Conservation (phyloP, 768 basidiomycete genomes). For the Serendipita sp. region DNA sequence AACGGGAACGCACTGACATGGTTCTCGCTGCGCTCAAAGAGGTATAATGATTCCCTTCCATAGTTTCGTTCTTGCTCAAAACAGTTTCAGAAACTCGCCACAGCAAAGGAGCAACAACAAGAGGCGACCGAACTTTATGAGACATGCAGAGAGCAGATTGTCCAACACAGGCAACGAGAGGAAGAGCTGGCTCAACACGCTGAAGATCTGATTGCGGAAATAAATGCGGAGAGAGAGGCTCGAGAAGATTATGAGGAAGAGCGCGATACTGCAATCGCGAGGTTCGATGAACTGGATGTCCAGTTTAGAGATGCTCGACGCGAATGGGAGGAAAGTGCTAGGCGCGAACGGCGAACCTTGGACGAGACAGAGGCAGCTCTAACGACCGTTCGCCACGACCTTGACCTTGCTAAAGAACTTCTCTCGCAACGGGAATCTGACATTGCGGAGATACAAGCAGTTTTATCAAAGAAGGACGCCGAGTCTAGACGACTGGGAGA, state of each 20-base stretch:
- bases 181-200: constrained; percentile 65
- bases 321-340: constrained; percentile 45
- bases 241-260: constrained; percentile 40
- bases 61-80: too few species aligned
- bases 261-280: constrained; percentile 25
- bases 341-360: constrained; percentile 43
- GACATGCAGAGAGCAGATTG: constrained; percentile 34
- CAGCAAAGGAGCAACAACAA: constrained; percentile 48
- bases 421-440: constrained; percentile 64
- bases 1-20: constrained; percentile 50
- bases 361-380: constrained; percentile 59
- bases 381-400: constrained; percentile 44
- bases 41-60: constrained; percentile 26
- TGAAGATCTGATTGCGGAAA: constrained; percentile 49
- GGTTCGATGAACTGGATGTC: constrained; percentile 14
- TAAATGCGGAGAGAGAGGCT: constrained; percentile 41
- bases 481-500: constrained; percentile 74
- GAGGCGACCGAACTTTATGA: constrained; percentile 49
- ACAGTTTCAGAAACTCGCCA: constrained; percentile 44
- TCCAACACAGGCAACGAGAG: constrained; percentile 52
- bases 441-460: constrained; percentile 52
- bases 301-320: constrained; percentile 29
- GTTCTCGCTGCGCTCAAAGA: constrained; percentile 67
- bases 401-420: constrained; percentile 45
- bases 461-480: constrained; percentile 52